Base-by-base conservation (phyloP, 2,329 filamentous ascomycete genomes). In the Pseudocercospora crystallina region DNA sequence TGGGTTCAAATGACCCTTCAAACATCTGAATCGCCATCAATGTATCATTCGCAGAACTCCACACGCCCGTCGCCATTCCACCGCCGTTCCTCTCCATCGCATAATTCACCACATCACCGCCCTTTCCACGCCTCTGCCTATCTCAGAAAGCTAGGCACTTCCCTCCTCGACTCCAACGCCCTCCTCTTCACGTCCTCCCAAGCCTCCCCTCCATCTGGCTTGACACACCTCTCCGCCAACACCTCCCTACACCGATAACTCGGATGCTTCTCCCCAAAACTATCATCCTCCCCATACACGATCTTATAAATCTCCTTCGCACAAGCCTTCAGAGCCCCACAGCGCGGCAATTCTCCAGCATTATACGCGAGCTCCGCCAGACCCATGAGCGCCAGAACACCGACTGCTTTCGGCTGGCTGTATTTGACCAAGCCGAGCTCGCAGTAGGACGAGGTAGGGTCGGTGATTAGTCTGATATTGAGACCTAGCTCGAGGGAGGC, bases 161-260 rank as follows among this genome's bases (percentile, higher is more conserved):
- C n/a, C n/a, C n/a, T n/a, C n/a, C n/a, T n/a, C n/a, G n/a, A n/a
- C n/a, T n/a, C n/a, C n/a, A n/a, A n/a, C n/a, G n/a, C n/a, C n/a
- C n/a, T n/a, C n/a, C n/a, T n/a, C n/a, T n/a, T n/a, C n/a, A n/a
- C n/a, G n/a, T n/a, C n/a, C n/a, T n/a, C n/a, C n/a, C n/a, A n/a
- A n/a, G n/a, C n/a, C n/a, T n/a, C n/a, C n/a, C n/a, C n/a, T n/a
- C n/a, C n/a, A n/a, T n/a, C n/a, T n/a, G n/a, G n/a, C n/a, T n/a
- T n/a, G n/a, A n/a, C n/a, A n/a, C n/a, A n/a, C n/a, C n/a, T n/a
- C n/a, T n/a, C n/a, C n/a, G n/a, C n/a, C n/a, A n/a, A n/a, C n/a
- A n/a, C n/a, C n/a, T n/a, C n/a, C n/a, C n/a, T n/a, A 29, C 42
- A 44, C 12, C 11, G 9, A 44, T 44, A 44, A 36, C 42, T 43